Evolutionary conservation across 345 rosid species (phyloP), one percentile per base, ranked within the genome.

Genomic region (Aquilaria yunnanensis): DNA sequence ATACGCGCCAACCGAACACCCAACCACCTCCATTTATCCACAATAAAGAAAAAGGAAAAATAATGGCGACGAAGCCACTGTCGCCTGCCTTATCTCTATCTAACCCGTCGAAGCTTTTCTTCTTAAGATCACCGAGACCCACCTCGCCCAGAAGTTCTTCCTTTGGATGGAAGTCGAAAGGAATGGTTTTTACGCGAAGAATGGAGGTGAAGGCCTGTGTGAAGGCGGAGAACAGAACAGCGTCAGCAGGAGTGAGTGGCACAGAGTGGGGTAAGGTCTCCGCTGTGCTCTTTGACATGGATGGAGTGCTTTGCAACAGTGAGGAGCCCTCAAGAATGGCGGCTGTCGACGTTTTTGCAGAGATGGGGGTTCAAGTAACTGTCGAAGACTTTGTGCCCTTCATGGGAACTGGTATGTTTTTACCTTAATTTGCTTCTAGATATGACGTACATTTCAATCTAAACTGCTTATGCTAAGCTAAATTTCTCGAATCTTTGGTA

Each of bases 251-350:
- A 53, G 37, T 34, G 2, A 12, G 67, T 14, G 69, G 55, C 16
- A 53, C 54, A 16, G 70, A 56, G 59, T 87, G 96, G 99, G 96
- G 92, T 13, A 88, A 85, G 61, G 96, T 90, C 31, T 90, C 99
- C 31, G 95, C 99, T 0, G 95, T 93, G 10, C 78, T 88, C 5
- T 93, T 90, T 62, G 99, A 90, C 66, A 88, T 93, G 97, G 97
- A 93, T 67, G 98, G 98, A 16, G 98, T 90, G 64, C 68, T 90
- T 49, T 86, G 94, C 61, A 77, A 88, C 71, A 90, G 97, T 65
- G 97, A 88, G 70, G 86, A 83, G 68, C 92, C 84, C 57, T 93
- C 97, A n/a, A 85, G 96, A 80, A 78, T 75, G 72, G 97, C 97
- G 1, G 98, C 78, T 56, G 97, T 93, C 2, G 97, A 90, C 71